phyloP scores from a whole-genome alignment of 1,284 basidiomycete species.

The Irpex rosettiformis region DNA sequence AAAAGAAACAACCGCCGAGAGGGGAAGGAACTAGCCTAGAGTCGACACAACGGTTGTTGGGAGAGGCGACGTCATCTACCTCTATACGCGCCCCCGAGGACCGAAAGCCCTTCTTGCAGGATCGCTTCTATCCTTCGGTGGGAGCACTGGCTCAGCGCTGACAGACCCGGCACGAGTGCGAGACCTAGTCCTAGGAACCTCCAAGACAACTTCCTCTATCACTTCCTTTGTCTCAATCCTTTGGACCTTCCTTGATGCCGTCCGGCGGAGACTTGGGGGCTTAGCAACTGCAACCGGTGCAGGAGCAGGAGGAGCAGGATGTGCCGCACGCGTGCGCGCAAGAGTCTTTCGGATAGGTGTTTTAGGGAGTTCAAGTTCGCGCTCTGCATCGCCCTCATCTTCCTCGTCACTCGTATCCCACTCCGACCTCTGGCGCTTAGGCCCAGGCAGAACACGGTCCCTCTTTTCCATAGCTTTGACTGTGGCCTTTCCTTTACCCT shows the following conservation, averaged over 20 bases:
- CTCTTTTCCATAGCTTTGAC: conserved; percentile 5
- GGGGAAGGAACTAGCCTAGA: background rate
- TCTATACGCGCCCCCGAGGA: conserved; percentile 6
- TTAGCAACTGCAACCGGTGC: background rate
- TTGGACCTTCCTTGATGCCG: background rate
- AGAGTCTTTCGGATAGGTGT: conserved; percentile 1
- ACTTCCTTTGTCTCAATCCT: no score
- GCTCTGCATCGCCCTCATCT: conserved; percentile 8
- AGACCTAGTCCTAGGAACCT: conserved; percentile 18
- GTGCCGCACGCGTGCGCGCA: background rate
- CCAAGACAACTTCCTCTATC: conserved; percentile 10
- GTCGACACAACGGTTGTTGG: no score
- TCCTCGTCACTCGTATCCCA: conserved; percentile 24
- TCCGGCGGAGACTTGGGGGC: background rate
- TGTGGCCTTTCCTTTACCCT: conserved; percentile 4
- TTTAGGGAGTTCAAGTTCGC: background rate
- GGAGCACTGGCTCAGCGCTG: conserved; percentile 11
- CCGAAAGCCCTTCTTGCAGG: conserved; percentile 24
- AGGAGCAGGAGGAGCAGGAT: no score
- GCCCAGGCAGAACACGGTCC: conserved; percentile 1
- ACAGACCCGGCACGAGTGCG: conserved; percentile 15
- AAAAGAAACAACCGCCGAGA: background rate
- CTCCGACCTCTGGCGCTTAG: conserved; percentile 13
- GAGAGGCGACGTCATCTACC: background rate
- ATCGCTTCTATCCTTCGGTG: conserved; percentile 26